Evolutionary conservation across 148 eudicot genomes (phyloP).

Genomic region (Oxyria digyna): DNA sequence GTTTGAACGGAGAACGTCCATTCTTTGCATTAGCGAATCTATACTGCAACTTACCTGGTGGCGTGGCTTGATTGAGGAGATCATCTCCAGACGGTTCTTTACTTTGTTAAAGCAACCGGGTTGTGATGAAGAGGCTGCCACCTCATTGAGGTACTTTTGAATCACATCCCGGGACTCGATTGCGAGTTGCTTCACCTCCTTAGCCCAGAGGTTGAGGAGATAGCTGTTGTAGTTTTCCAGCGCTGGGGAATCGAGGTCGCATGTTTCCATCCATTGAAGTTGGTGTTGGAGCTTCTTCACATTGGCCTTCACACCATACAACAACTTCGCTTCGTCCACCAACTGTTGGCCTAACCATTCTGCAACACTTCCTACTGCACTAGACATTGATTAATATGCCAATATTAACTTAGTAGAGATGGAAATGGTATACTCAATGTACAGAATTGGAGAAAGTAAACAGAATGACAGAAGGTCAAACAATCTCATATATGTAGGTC

Average conservation of each 20-base stretch:
- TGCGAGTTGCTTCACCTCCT: not conserved
- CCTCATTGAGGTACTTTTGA: not conserved
- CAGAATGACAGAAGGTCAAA: too few species aligned
- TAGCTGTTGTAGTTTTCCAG: not conserved
- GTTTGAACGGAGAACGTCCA: not conserved
- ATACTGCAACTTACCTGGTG: not conserved
- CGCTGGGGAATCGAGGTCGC: not conserved
- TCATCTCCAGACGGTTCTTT: not conserved
- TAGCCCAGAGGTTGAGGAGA: not conserved
- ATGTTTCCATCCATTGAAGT: conserved; percentile 7
- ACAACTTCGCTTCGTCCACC: conserved; percentile 1
- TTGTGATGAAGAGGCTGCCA: not conserved
- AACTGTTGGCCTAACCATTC: not conserved
- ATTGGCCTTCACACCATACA: not conserved
- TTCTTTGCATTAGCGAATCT: not conserved
- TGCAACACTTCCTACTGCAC: not conserved
- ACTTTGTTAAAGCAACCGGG: not conserved
- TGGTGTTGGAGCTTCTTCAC: conserved; percentile 4
- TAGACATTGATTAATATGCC: too few species aligned
- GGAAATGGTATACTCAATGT: too few species aligned
- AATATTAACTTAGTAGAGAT: too few species aligned
- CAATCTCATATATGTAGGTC: too few species aligned
- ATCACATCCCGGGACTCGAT: not conserved
- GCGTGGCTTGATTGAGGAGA: not conserved
- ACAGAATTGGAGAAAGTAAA: too few species aligned